Evolutionary conservation across 2,329 filamentous ascomycete genomes (phyloP).

Genomic region (Penicillium sclerotigenum): DNA sequence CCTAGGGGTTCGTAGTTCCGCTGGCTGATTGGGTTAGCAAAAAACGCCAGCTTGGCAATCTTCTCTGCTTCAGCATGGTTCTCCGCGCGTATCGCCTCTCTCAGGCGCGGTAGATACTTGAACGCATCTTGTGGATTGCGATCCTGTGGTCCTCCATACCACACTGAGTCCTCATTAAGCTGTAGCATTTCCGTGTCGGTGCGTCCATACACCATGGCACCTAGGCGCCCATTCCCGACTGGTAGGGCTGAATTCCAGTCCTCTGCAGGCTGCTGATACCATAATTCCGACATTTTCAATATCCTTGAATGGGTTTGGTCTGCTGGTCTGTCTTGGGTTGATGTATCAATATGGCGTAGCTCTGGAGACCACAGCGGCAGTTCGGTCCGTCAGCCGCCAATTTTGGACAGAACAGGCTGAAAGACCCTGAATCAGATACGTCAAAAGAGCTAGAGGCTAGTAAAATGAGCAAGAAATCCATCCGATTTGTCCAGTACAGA

Average conservation of each 20-base stretch:
- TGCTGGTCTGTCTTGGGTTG: background rate
- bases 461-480: background rate
- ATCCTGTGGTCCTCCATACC: conserved; percentile 47
- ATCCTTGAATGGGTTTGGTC: background rate
- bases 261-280: conserved; percentile 28
- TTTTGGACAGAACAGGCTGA: background rate
- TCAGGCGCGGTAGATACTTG: conserved; percentile 38
- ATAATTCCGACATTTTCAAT: conserved; percentile 25
- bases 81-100: conserved; percentile 42
- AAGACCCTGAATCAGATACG: background rate
- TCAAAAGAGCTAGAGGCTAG: background rate
- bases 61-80: conserved; percentile 44
- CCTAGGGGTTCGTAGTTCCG: conserved; percentile 50
- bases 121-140: conserved; percentile 43
- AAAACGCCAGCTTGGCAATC: conserved; percentile 43
- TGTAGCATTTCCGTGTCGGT: conserved; percentile 45
- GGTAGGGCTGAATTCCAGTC: conserved; percentile 46
- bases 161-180: conserved; percentile 50
- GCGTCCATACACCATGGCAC: conserved; percentile 48
- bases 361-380: background rate
- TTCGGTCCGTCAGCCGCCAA: conserved; percentile 1
- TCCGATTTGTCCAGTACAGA: background rate
- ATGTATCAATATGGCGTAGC: background rate
- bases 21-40: conserved; percentile 46
- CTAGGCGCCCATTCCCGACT: conserved; percentile 50